These are phyloP conservation scores for Teunomyces stri DNA, from an alignment of 805 yeast species.

Conservation along the genomic window DNA sequence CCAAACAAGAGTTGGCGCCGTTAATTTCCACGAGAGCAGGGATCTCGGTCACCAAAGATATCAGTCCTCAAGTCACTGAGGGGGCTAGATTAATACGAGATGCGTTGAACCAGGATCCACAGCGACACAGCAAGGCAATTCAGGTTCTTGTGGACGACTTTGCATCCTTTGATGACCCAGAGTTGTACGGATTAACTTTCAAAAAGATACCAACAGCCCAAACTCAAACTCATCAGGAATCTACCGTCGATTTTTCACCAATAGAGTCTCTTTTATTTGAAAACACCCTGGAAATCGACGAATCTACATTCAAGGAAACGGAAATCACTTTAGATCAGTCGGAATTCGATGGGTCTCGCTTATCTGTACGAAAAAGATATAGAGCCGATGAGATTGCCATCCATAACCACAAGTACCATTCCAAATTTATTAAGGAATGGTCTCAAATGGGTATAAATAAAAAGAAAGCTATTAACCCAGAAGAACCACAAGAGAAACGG, in stretches of 20 bases:
- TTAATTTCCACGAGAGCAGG: conserved; percentile 4
- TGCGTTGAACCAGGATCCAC: conserved; percentile 7
- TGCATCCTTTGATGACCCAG: conserved; percentile 18
- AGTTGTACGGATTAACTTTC: conserved; percentile 32
- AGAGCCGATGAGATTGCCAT: conserved; percentile 10
- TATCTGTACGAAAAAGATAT: conserved; percentile 23
- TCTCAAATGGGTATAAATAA: conserved; percentile 6
- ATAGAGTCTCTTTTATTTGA: conserved; percentile 14
- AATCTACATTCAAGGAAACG: conserved; percentile 10
- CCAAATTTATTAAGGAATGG: conserved; percentile 17
- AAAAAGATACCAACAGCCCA: conserved; percentile 26
- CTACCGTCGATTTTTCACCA: conserved; percentile 9
- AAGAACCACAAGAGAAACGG: conserved; percentile 1
- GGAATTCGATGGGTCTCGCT: conserved; percentile 13
- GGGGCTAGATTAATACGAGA: conserved; percentile 20
- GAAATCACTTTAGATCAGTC: conserved; percentile 8
- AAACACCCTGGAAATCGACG: conserved; percentile 8
- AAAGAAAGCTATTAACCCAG: background rate
- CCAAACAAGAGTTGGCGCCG: conserved; percentile 21
- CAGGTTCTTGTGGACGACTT: conserved; percentile 13
- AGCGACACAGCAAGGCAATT: conserved; percentile 6
- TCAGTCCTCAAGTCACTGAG: background rate
- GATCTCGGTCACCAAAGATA: background rate
- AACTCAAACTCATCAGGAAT: conserved; percentile 8
- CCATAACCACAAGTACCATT: conserved; percentile 18